A percentile compares a stretch with the other conserved stretches of the same genome.
Evolutionary conservation across 208 protist genomes (phyloP).

Genomic region (Leishmania lainsoni): DNA sequence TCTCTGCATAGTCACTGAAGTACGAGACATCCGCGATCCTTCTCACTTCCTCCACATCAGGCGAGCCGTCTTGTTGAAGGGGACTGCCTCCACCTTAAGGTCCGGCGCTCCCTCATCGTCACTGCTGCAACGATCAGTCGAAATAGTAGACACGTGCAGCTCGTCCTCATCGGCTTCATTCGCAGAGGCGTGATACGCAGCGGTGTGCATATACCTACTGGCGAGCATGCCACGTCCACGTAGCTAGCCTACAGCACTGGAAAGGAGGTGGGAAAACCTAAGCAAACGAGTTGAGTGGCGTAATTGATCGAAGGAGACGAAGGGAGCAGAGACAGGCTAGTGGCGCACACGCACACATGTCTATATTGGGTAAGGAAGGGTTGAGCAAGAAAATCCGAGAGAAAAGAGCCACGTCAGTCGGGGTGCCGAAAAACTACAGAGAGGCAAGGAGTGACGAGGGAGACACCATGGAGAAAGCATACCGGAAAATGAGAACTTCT

Average conservation of each 20-base stretch:
- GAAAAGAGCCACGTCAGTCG: not conserved
- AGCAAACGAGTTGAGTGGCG: not conserved
- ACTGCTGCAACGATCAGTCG: constrained; percentile 6
- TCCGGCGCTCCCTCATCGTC: constrained; percentile 16
- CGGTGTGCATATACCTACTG: not conserved
- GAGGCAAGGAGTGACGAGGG: not conserved
- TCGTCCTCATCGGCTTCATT: not conserved
- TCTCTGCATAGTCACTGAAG: constrained; percentile 30
- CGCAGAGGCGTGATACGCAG: not conserved
- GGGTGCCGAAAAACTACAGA: not conserved
- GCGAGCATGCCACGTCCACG: constrained; percentile 2
- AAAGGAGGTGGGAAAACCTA: not conserved
- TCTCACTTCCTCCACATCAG: not conserved
- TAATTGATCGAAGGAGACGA: not conserved
- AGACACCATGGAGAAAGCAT: not conserved
- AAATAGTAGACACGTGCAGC: constrained; percentile 1
- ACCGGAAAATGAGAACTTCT: not conserved
- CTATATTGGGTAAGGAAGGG: not conserved
- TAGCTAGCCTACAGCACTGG: not conserved
- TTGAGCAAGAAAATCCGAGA: not conserved
- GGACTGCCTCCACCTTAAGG: constrained; percentile 33
- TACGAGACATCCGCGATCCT: constrained; percentile 17
- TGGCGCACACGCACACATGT: not conserved
- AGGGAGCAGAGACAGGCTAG: not conserved
- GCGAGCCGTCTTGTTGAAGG: constrained; percentile 2